Conservation (phyloP, 73 alveolate species). For the Stentor roeselii region DNA sequence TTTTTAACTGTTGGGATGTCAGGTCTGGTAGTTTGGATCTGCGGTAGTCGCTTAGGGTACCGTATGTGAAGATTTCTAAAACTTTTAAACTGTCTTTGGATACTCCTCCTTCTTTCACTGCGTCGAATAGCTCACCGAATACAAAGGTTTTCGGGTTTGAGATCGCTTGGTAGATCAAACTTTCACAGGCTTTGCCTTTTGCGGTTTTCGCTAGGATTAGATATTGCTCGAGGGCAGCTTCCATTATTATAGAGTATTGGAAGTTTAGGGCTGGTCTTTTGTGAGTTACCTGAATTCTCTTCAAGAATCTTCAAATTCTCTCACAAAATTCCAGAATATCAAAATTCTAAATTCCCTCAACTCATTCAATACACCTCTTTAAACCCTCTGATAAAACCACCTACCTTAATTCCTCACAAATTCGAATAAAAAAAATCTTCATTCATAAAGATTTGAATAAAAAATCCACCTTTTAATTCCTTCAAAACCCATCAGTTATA, state of each 20-base stretch:
- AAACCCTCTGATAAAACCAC: no score
- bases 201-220: conserved; percentile 54
- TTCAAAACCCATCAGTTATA: no score
- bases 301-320: no score
- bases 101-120: conserved; percentile 38
- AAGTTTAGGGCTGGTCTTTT: no score
- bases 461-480: no score
- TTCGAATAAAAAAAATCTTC: no score
- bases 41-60: conserved; percentile 37
- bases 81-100: conserved; percentile 28
- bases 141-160: conserved; percentile 42
- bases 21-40: conserved; percentile 34
- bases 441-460: no score
- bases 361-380: no score
- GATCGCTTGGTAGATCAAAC: conserved; percentile 50
- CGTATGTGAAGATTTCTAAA: conserved; percentile 53
- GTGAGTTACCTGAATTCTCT: no score
- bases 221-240: conserved; percentile 52
- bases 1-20: conserved; percentile 51
- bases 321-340: no score
- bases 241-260: not conserved
- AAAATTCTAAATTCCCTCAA: no score
- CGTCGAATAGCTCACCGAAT: conserved; percentile 58
- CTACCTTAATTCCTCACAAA: no score
- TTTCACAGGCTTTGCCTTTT: conserved; percentile 62